Evolutionary conservation across 2,329 filamentous ascomycete species (phyloP), one percentile per base, ranked within the genome.

Genomic region (Colletotrichum neosansevieriae): DNA sequence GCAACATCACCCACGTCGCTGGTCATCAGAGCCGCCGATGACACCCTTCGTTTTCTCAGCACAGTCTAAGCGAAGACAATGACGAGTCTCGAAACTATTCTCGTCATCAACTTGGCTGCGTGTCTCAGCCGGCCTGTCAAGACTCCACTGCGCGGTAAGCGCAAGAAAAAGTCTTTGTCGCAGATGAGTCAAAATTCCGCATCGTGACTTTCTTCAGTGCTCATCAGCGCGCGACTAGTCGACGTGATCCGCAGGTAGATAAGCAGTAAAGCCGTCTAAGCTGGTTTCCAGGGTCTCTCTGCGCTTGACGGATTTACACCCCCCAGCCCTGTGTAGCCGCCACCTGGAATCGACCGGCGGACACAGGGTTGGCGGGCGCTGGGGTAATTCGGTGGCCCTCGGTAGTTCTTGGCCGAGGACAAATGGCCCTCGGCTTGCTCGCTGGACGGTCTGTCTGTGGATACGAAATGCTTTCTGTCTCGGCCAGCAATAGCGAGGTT

Each of bases 161-260:
- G 66, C 66, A 49, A 40, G 15, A 64, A 65, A 42, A 40, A 17
- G 19, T 21, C 45, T 24, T 50, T 56, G 54, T 50, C 42, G 61
- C 56, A 47, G 44, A 66, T 60, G 66, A 66, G 49, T 66, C 66
- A 51, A 69, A 65, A 29, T 56, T 44, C 40, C 49, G 42, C 61
- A 56, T 60, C 66, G 66, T 57, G 47, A 65, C 66, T 65, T 50
- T 69, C 61, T 65, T 66, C 61, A 65, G 61, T 54, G 54, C 61
- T 68, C 61, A 54, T 36, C 61, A 65, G 65, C 49, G 54, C n/a
- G 49, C 32, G 54, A 34, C 58, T 17, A 50, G 44, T 42, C 50
- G 45, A 50, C 32, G 36, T 67, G 64, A 67, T 64, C 45, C 38
- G 45, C 64, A 60, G 40, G 40, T 57, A 67, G 65, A 67, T 67